These are phyloP conservation scores for Apiotrichum mycotoxinovorans DNA, from an alignment of 1,284 basidiomycete species.

Conservation along the genomic window DNA sequence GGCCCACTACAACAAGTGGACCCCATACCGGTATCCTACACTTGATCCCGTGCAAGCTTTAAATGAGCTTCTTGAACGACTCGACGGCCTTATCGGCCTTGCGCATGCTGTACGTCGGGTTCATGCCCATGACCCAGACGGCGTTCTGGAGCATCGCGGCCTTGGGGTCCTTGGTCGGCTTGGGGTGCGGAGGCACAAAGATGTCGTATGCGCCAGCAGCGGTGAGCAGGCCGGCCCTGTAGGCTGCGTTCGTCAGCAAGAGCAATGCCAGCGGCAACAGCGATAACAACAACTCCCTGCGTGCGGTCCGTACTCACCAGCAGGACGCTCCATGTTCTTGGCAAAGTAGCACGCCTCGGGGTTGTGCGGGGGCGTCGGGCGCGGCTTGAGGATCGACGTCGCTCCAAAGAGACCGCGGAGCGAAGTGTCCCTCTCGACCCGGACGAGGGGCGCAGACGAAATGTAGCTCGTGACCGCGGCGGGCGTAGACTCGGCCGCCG, in stretches of 20 bases:
- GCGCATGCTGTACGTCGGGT: conserved; percentile 7
- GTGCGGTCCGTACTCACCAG: conserved; percentile 11
- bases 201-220: conserved; percentile 24
- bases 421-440: background rate
- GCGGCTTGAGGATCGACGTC: background rate
- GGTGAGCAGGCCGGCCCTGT: conserved; percentile 22
- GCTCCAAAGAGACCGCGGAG: conserved; percentile 5
- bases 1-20: no score
- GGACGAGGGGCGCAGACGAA: background rate
- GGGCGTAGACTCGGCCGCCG: no score
- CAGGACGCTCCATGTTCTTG: conserved; percentile 15
- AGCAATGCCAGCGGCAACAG: background rate
- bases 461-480: background rate
- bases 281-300: background rate
- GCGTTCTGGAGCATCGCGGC: background rate
- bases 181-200: conserved; percentile 10
- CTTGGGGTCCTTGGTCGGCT: background rate
- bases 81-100: conserved; percentile 1
- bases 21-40: no score
- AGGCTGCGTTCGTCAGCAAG: conserved; percentile 12
- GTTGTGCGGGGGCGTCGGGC: background rate
- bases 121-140: conserved; percentile 6
- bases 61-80: conserved; percentile 6
- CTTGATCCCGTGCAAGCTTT: background rate
- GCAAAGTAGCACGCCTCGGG: conserved; percentile 15